Base-by-base conservation (phyloP, 2,329 filamentous ascomycete genomes). In the Pezicula rhizophila region DNA sequence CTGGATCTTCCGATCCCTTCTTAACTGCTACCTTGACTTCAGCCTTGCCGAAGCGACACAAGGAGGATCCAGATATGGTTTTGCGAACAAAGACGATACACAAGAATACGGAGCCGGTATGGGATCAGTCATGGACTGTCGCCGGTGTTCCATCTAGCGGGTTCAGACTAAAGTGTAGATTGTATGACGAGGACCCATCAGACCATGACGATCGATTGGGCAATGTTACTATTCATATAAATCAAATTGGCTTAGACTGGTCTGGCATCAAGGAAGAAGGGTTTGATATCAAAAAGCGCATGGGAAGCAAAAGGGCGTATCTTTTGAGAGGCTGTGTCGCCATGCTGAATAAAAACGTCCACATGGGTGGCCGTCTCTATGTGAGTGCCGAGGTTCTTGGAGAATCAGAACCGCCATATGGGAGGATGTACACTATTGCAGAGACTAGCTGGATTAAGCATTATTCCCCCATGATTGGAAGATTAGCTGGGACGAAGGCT, bases 131-230 rank as follows among this genome's bases (percentile, higher is more conserved):
- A 52, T 97, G 92, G 92, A 76, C 89, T 18, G 85, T 97, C 20
- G 89, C 88, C 52, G 95, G 96, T 57, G 78, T 96, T 2, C 91
- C 92, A 0, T 73, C 83, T 0, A 80, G 78, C 0, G 91, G 91
- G 4, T 95, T 96, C 69, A 78, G 76, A 49, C 76, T 97, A 57
- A 96, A 96, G 65, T 89, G 88, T 52, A 79, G 88, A 46, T 69
- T 97, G 15, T 95, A 91, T 68, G 92, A 97, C 61, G 92, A 97
- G 66, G 92, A 97, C 67, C 82, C 84, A 31, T 80, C 84, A 1
- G 88, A 96, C 64, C 81, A 86, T 56, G 87, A 97, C 63, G 92
- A 97, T 68, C 78, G 89, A 23, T 76, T 97, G 17, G 92, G 92
- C 10, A 95, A 93, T 61, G 88, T 89, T 3, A 89, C 89, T 42